phyloP scores from a whole-genome alignment of 129 eudicot genomes.

The Solidago caesia region DNA sequence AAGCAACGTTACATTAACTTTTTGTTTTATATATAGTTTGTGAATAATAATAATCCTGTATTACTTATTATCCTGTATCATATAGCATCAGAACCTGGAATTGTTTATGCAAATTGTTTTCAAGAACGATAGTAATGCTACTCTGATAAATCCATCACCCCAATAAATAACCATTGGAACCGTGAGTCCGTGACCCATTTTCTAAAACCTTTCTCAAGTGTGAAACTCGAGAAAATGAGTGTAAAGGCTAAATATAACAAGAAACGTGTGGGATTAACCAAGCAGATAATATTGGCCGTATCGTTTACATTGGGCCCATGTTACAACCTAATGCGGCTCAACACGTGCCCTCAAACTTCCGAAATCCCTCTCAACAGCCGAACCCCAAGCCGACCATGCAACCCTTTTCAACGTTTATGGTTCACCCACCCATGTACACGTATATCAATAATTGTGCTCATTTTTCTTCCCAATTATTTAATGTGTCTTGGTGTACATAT shows the following conservation, averaged over 20 bases:
- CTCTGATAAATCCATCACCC: no score
- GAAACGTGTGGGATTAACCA: slow-evolving; percentile 30
- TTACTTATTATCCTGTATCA: no score
- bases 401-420: slow-evolving; percentile 34
- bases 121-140: no score
- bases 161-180: no score
- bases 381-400: slow-evolving; percentile 32
- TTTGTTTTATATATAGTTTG: no score
- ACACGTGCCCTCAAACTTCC: slow-evolving; percentile 31
- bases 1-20: no score
- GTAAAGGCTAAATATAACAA: not conserved
- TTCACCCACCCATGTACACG: slow-evolving; percentile 38
- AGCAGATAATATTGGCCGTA: slow-evolving; percentile 15
- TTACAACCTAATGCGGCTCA: slow-evolving; percentile 4
- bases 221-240: slow-evolving; percentile 23
- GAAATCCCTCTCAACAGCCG: slow-evolving; percentile 19
- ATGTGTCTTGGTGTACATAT: not conserved
- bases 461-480: slow-evolving; percentile 19
- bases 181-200: not conserved
- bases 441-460: slow-evolving; percentile 4
- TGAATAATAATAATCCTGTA: no score
- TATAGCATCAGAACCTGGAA: no score
- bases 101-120: no score
- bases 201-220: slow-evolving; percentile 12
- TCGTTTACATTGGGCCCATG: slow-evolving; percentile 22